Percentiles rank a stretch among this genome's conserved stretches.
Evolutionary conservation across 139 green algal species (phyloP).

Genomic region (Chara braunii): DNA sequence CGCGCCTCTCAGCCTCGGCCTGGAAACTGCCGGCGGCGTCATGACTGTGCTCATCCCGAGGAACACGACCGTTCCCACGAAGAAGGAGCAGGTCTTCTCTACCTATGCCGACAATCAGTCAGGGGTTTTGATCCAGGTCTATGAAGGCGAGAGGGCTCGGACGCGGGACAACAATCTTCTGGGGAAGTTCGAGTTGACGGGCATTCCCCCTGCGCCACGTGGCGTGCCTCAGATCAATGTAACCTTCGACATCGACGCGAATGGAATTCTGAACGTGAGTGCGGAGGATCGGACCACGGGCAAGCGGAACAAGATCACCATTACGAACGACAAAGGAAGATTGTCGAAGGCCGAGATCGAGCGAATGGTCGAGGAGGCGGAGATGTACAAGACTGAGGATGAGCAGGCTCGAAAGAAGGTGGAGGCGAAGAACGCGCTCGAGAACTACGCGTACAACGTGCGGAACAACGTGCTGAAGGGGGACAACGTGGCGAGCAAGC

Average conservation of each 20-base stretch:
- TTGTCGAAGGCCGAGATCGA: slow-evolving; percentile 97
- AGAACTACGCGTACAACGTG: slow-evolving; percentile 87
- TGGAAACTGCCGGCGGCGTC: slow-evolving; percentile 89
- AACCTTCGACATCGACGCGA: slow-evolving; percentile 97
- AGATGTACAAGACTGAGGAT: slow-evolving; percentile 99
- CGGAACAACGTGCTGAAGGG: slow-evolving; percentile 90
- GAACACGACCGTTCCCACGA: slow-evolving; percentile 98
- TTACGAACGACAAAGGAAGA: slow-evolving; percentile 98
- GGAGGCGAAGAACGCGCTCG: slow-evolving; percentile 90
- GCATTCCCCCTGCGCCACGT: slow-evolving; percentile 93
- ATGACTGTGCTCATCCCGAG: slow-evolving; percentile 88
- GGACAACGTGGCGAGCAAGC: slow-evolving; percentile 68
- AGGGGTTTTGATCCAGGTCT: slow-evolving; percentile 89
- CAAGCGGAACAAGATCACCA: slow-evolving; percentile 97
- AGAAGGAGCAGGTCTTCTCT: slow-evolving; percentile 99
- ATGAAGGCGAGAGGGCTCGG: slow-evolving; percentile 82
- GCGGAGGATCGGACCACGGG: slow-evolving; percentile 93
- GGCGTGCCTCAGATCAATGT: slow-evolving; percentile 97
- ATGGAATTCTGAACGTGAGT: slow-evolving; percentile 96
- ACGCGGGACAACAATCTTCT: slow-evolving; percentile 96
- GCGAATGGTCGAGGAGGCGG: slow-evolving; percentile 92
- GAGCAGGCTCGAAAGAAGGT: slow-evolving; percentile 82
- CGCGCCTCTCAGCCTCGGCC: slow-evolving; percentile 83
- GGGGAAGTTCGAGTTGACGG: slow-evolving; percentile 96
- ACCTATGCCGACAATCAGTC: slow-evolving; percentile 99